These are phyloP conservation scores for Cladosporium sp. DNA, from an alignment of 2,329 filamentous ascomycete species.

Conservation along the genomic window DNA sequence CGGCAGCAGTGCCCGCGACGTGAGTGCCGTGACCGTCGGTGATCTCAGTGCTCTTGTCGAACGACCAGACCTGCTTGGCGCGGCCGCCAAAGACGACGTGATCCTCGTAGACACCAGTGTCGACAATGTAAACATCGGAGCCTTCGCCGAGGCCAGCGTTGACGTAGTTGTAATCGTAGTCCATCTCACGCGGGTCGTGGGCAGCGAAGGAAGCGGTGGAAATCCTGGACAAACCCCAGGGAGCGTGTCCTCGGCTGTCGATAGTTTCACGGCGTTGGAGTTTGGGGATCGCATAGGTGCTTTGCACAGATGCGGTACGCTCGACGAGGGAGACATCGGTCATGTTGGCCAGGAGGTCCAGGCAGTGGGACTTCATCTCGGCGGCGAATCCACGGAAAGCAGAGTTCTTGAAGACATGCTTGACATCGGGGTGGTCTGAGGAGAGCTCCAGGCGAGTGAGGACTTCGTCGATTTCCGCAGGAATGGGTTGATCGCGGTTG, in stretches of 20 bases:
- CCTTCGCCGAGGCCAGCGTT: slow-evolving; percentile 42
- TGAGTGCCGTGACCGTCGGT: slow-evolving; percentile 54
- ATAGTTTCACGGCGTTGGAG: slow-evolving; percentile 33
- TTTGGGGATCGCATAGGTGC: slow-evolving; percentile 16
- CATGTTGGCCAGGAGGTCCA: slow-evolving; percentile 43
- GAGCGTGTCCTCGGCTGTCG: slow-evolving; percentile 37
- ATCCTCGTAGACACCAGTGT: slow-evolving; percentile 51
- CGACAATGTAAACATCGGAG: slow-evolving; percentile 54
- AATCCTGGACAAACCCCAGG: slow-evolving; percentile 53
- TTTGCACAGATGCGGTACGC: slow-evolving; percentile 34
- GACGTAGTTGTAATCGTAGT: slow-evolving; percentile 49
- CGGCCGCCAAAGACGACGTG: slow-evolving; percentile 50
- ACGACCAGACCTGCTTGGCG: slow-evolving; percentile 45
- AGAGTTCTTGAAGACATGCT: slow-evolving; percentile 45
- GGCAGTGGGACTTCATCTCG: slow-evolving; percentile 44
- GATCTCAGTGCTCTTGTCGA: slow-evolving; percentile 40
- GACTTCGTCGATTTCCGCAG: slow-evolving; percentile 40
- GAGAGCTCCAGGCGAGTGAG: slow-evolving; percentile 41
- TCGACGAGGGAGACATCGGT: slow-evolving; percentile 46
- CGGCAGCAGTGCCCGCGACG: slow-evolving; percentile 49
- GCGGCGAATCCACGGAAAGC: slow-evolving; percentile 45
- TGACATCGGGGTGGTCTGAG: slow-evolving; percentile 42
- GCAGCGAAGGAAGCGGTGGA: slow-evolving; percentile 37
- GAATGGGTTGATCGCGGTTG: slow-evolving; percentile 35
- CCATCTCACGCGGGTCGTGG: slow-evolving; percentile 37